Evolutionary conservation across 306 rosid species (phyloP).

Genomic region (Glycine latifolia): DNA sequence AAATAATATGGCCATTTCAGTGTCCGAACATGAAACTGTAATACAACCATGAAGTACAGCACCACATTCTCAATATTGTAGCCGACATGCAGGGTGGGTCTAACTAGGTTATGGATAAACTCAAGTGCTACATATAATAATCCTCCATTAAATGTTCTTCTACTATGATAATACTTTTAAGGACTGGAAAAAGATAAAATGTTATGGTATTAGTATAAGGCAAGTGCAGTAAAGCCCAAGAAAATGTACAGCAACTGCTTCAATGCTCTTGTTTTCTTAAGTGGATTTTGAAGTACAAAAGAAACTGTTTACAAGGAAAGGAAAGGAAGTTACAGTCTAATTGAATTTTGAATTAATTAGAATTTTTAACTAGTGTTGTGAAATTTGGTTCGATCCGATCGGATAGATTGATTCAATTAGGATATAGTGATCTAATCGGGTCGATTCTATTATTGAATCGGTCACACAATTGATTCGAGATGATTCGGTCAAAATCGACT

Average conservation of each 20-base stretch:
- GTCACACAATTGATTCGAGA: no score
- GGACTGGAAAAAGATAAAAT: constrained; percentile 2
- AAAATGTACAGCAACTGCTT: constrained; percentile 2
- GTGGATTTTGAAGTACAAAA: background rate
- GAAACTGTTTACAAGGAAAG: constrained; percentile 25
- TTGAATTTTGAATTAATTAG: no score
- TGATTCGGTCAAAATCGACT: no score
- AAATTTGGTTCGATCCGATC: no score
- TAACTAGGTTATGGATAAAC: constrained; percentile 7
- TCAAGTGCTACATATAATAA: background rate
- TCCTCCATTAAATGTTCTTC: constrained; percentile 4
- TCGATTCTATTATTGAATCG: no score
- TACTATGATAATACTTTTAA: background rate
- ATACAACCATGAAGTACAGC: constrained; percentile 22
- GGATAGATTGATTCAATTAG: no score
- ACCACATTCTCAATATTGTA: constrained; percentile 8
- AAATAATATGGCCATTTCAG: constrained; percentile 33
- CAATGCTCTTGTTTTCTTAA: constrained; percentile 8
- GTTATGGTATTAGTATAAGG: background rate
- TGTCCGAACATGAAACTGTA: constrained; percentile 23
- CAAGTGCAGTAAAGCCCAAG: constrained; percentile 10
- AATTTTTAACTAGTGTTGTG: no score
- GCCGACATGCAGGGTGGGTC: constrained; percentile 22
- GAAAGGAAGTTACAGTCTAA: constrained; percentile 6
- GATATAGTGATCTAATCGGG: no score